Conservation (phyloP, 1,284 basidiomycete species). For the Malassezia obtusa region DNA sequence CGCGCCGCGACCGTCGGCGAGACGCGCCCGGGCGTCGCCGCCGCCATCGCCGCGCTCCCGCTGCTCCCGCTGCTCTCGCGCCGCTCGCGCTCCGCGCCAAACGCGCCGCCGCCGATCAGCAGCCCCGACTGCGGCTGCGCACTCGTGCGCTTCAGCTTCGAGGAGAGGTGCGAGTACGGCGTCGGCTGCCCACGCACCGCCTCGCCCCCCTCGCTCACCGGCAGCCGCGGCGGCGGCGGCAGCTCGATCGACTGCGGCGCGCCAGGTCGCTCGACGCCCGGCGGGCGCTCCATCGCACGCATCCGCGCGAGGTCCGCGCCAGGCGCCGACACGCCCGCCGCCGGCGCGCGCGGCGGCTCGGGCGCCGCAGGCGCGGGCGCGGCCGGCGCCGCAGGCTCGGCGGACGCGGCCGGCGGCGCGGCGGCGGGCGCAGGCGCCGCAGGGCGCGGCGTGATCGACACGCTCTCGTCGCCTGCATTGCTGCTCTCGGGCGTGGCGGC, state of each 20-base stretch:
- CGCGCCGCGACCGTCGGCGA: neutral
- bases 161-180: constrained; percentile 14
- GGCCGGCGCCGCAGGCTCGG: too few species aligned
- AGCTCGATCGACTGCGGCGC: constrained; percentile 10
- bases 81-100: neutral
- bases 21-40: neutral
- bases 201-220: neutral
- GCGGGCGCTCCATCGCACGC: neutral
- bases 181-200: constrained; percentile 12
- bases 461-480: too few species aligned
- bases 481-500: neutral
- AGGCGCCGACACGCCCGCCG: too few species aligned
- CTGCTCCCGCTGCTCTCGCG: neutral
- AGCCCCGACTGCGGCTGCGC: constrained; percentile 43
- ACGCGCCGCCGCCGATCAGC: constrained; percentile 30
- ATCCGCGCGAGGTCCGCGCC: neutral
- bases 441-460: too few species aligned
- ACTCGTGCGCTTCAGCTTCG: constrained; percentile 15
- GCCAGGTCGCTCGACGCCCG: neutral
- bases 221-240: constrained; percentile 2
- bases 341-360: too few species aligned
- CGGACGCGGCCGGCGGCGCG: too few species aligned
- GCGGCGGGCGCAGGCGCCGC: too few species aligned
- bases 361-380: too few species aligned
- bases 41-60: neutral